A percentile compares a stretch with the other conserved stretches of the same genome.
Evolutionary conservation across 306 rosid genomes (phyloP).

Genomic region (Lathyrus aphaca): DNA sequence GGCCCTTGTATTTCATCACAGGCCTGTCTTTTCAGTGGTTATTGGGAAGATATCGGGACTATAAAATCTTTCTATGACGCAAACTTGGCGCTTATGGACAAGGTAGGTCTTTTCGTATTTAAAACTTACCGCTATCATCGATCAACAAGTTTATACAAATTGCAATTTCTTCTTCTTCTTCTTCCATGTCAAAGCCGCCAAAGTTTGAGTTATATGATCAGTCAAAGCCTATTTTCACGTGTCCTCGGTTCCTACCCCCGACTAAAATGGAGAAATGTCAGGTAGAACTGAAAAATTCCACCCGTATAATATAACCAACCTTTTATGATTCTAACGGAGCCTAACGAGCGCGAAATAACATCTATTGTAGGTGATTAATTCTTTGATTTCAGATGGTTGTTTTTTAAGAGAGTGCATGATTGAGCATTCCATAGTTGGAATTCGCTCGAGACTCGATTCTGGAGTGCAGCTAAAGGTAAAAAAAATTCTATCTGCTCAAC

Average conservation of each 20-base stretch:
- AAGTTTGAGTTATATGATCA: slow-evolving; percentile 62
- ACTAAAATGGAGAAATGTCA: slow-evolving; percentile 51
- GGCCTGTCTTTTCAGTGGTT: slow-evolving; percentile 58
- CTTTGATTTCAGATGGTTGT: slow-evolving; percentile 62
- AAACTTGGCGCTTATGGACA: slow-evolving; percentile 55
- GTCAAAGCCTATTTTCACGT: slow-evolving; percentile 49
- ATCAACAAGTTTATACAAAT: slow-evolving; percentile 22
- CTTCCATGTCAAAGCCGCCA: slow-evolving; percentile 48
- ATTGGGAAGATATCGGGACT: slow-evolving; percentile 67
- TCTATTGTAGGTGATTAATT: slow-evolving; percentile 51
- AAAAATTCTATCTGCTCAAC: neutral
- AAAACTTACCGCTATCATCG: slow-evolving; percentile 22
- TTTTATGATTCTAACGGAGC: slow-evolving; percentile 30
- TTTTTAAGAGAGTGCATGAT: slow-evolving; percentile 51
- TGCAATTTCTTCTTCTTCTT: slow-evolving; percentile 30
- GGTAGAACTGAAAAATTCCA: slow-evolving; percentile 38
- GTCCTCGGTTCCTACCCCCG: slow-evolving; percentile 58
- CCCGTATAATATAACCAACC: slow-evolving; percentile 16
- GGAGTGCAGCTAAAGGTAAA: slow-evolving; percentile 52
- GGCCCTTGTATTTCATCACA: slow-evolving; percentile 40
- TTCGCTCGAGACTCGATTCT: slow-evolving; percentile 52
- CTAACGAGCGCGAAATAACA: slow-evolving; percentile 46
- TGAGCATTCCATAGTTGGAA: slow-evolving; percentile 57
- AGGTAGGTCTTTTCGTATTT: slow-evolving; percentile 43
- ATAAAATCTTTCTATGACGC: slow-evolving; percentile 62